Base-by-base conservation (phyloP, 495 filamentous ascomycete species). In the Podospora bellae-mahoneyi region DNA sequence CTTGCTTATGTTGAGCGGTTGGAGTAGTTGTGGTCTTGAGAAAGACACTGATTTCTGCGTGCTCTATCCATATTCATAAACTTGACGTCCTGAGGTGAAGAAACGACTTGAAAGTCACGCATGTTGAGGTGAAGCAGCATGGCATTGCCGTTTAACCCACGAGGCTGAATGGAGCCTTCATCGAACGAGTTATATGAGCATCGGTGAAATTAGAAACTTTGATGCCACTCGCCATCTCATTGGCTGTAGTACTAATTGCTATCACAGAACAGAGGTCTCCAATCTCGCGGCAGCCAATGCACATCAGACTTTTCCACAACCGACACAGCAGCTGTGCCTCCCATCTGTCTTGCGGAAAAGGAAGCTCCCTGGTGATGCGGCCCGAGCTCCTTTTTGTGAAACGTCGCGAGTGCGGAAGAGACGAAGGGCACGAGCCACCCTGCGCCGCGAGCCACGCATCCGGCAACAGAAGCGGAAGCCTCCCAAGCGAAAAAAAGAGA, bases 351-450 rank as follows among this genome's bases (percentile, higher is more conserved):
- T 5, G 39, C 39, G 7, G 7, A 48, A 32, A n/a, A 27, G 59
- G 27, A 61, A n/a, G 59, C 44, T 30, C 13, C 23, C 1, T 44
- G 20, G 58, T 39, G 54, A 64, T 64, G 61, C 64, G 66, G 66
- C 66, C 55, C 66, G 61, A 68, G 66, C 66, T 58, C 56, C 54
- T 62, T 23, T 23, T 48, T 48, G 39, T 48, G 39, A 48, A 48
- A 48, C 39, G 15, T 48, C 39, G 2, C 55, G n/a, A 23, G 23
- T 58, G n/a, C 4, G 6, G 55, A 58, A 48, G 4, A 48, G 4
- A 48, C 18, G 48, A 66, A 28, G 27, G 19, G 28, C 64, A 58
- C 53, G 64, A 39, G 54, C 64, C 55, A 60, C 32, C 20, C 19
- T 28, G 27, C 20, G 60, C 23, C 55, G 23, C 55, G n/a, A 58